Percentiles rank a stretch among this genome's conserved stretches.
phyloP scores from a whole-genome alignment of 352 stramenopile genomes.

The Elongisporangium prolatum region DNA sequence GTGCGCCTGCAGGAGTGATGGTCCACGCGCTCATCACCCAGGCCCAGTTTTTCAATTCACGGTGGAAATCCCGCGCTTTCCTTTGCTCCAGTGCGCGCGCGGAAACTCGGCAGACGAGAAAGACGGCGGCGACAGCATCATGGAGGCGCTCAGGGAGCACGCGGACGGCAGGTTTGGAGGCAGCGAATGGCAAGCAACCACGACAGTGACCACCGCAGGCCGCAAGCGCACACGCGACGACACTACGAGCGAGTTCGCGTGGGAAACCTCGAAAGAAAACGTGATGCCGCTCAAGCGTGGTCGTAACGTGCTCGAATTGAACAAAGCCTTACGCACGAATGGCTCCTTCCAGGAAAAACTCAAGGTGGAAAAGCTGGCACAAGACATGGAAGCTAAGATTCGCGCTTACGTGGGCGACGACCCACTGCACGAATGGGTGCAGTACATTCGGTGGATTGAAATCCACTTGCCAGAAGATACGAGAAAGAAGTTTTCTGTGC shows the following conservation, averaged over 20 bases:
- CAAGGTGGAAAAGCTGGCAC: constrained; percentile 45
- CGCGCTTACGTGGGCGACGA: constrained; percentile 52
- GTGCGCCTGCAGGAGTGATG: constrained; percentile 18
- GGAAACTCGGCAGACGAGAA: background rate
- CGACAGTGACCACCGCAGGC: background rate
- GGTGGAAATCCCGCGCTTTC: background rate
- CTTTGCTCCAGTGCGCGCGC: background rate
- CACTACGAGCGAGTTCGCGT: constrained; percentile 46
- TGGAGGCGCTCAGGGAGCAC: constrained; percentile 3
- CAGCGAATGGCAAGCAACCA: background rate
- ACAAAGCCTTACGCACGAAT: constrained; percentile 54
- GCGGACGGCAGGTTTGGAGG: background rate
- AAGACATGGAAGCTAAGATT: constrained; percentile 43
- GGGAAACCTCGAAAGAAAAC: constrained; percentile 86
- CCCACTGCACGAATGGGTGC: constrained; percentile 56
- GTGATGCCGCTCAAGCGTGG: constrained; percentile 81
- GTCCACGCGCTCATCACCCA: constrained; percentile 9
- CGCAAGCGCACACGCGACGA: constrained; percentile 30
- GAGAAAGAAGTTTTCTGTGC: constrained; percentile 62
- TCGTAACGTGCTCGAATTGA: constrained; percentile 75
- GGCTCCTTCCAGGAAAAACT: constrained; percentile 65
- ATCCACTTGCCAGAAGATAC: constrained; percentile 81
- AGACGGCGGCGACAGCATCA: constrained; percentile 2
- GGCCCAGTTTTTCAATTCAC: background rate
- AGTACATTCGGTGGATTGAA: constrained; percentile 81